phyloP scores from a whole-genome alignment of 192 early-diverging fungal genomes.

The Podila minutissima region DNA sequence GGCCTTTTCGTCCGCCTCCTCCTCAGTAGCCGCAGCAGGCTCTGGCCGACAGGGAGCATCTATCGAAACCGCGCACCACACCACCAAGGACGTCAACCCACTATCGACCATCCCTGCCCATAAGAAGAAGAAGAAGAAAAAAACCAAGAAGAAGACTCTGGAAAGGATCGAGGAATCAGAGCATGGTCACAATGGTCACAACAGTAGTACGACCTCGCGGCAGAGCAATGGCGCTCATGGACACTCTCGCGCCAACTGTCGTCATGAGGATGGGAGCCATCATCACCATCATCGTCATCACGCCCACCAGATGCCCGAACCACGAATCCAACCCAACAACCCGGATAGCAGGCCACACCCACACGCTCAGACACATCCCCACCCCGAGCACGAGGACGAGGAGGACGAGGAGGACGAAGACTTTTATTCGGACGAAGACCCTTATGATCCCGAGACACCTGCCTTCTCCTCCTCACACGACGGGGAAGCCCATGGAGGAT shows the following conservation, averaged over 20 bases:
- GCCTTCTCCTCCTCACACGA: constrained; percentile 28
- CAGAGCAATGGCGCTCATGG: not conserved
- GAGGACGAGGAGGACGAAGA: constrained; percentile 55
- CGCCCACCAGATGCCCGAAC: constrained; percentile 27
- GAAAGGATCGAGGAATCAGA: constrained; percentile 42
- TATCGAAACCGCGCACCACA: constrained; percentile 3
- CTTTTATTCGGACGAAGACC: constrained; percentile 58
- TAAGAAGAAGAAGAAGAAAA: constrained; percentile 49
- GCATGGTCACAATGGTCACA: not conserved
- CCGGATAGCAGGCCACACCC: not conserved
- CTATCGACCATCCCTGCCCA: constrained; percentile 1
- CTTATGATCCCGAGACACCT: constrained; percentile 56
- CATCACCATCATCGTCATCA: constrained; percentile 37
- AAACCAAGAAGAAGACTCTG: constrained; percentile 32
- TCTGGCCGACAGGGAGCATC: not conserved
- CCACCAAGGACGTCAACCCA: not conserved
- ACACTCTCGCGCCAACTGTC: constrained; percentile 28
- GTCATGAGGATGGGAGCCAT: constrained; percentile 26
- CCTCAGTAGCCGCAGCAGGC: constrained; percentile 7
- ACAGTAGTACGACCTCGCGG: constrained; percentile 2
- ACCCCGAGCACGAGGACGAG: constrained; percentile 33
- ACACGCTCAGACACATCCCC: not conserved
- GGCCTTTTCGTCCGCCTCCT: constrained; percentile 6
- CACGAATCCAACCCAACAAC: constrained; percentile 6
- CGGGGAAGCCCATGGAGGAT: constrained; percentile 10